Base-by-base conservation (phyloP, 352 stramenopile genomes). In the Elongisporangium prolatum region DNA sequence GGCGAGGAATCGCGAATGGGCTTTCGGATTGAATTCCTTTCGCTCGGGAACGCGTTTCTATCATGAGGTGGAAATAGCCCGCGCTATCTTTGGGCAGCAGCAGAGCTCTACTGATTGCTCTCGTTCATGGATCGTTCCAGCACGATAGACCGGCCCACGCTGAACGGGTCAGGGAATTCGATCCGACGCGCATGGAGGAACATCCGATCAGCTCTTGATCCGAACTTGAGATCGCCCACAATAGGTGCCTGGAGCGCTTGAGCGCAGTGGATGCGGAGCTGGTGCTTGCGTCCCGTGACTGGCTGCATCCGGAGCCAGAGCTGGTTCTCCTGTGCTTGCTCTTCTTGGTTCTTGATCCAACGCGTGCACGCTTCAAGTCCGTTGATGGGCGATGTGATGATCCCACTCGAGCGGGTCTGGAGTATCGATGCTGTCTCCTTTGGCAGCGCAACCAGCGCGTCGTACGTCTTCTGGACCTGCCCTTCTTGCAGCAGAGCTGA, bases 241-340 rank as follows among this genome's bases (percentile, higher is more conserved):
- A 91, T 86, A 10, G 82, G 77, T 0, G 74, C 58, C 2, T 62
- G 17, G 11, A 91, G 44, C 2, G 54, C 59, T 16, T 74, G 40
- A 4, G 77, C 65, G 17, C 77, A 89, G 54, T 91, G 82, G 37
- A 88, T 61, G 0, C 82, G 82, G 4, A 89, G 61, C 59, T 89
- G 82, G 25, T 86, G 82, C 54, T 89, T 91, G 21, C 82, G 74
- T n/a, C 79, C 79, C 0, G 82, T 89, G 3, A 67, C 52, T 11
- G 75, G 79, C 34, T 66, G 68, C 50, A 91, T 69, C 51, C 88
- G 68, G 20, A 91, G 66, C 77, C 71, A 88, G 3, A 66, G 14
- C 20, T 71, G 59, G 18, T 84, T 77, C 34, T 44, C 34, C 10
- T 44, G 34, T 13, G 34, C 10, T 44, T 44, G 7, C 7, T 44